Percentiles rank a stretch among this genome's conserved stretches.
Evolutionary conservation across 2,329 filamentous ascomycete genomes (phyloP).

Genomic region (Gaeumannomyces tritici): DNA sequence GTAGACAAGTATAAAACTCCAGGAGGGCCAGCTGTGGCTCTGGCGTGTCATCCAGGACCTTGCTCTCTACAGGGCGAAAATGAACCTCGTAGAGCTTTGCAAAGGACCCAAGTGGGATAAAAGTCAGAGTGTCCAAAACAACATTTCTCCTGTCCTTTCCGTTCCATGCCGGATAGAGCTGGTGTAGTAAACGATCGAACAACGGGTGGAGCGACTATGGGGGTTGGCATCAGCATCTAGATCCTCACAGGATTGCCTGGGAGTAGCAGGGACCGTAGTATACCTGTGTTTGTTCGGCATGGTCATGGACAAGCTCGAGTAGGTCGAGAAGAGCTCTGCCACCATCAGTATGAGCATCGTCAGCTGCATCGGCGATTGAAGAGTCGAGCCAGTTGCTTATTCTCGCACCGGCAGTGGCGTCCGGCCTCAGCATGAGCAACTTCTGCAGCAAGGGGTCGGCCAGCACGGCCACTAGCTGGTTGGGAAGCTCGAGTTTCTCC

Average conservation of each 20-base stretch:
- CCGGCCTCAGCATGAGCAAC: constrained; percentile 55
- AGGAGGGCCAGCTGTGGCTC: constrained; percentile 52
- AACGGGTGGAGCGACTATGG: not conserved
- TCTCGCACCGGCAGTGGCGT: constrained; percentile 38
- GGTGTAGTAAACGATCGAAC: not conserved
- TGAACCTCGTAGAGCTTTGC: constrained; percentile 39
- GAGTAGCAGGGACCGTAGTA: constrained; percentile 4
- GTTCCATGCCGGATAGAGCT: constrained; percentile 39
- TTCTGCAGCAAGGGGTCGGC: constrained; percentile 73
- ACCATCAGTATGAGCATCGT: constrained; percentile 31
- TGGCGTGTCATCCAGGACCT: constrained; percentile 36
- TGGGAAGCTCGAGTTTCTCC: constrained; percentile 72
- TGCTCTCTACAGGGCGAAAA: constrained; percentile 41
- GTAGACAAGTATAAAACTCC: constrained; percentile 55
- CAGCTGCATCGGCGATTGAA: constrained; percentile 44
- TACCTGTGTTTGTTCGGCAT: constrained; percentile 48
- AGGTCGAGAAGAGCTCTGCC: constrained; percentile 33
- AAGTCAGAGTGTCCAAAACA: constrained; percentile 50
- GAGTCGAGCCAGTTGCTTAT: constrained; percentile 50
- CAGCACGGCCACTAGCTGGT: constrained; percentile 69
- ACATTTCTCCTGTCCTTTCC: constrained; percentile 42
- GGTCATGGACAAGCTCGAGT: constrained; percentile 44
- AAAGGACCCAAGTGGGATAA: constrained; percentile 44
- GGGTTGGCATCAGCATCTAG: not conserved
- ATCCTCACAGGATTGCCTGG: not conserved